Conservation (phyloP, 257 asterid genomes). For the Gynochthodes officinalis region DNA sequence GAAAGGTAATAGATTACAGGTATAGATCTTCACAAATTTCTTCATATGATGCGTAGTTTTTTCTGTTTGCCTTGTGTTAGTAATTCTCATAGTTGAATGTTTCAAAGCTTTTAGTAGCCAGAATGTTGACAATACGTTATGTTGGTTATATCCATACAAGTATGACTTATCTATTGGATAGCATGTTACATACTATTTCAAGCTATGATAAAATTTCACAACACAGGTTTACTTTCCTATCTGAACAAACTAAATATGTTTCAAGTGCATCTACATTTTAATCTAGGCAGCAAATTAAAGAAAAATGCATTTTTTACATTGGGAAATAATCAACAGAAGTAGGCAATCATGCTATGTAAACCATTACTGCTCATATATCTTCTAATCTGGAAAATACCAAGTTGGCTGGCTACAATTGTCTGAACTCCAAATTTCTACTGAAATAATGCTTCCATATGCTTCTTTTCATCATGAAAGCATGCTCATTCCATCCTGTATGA, state of each 20-base stretch:
- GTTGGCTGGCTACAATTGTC: not conserved
- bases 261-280: not conserved
- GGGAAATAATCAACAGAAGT: no score
- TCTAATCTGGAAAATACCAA: not conserved
- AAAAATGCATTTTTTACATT: not conserved
- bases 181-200: not conserved
- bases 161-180: not conserved
- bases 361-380: not conserved
- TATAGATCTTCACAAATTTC: slow-evolving; percentile 28
- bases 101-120: not conserved
- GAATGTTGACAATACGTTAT: not conserved
- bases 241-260: not conserved
- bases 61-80: not conserved
- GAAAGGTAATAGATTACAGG: slow-evolving; percentile 97
- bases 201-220: not conserved
- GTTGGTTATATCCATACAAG: not conserved
- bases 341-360: not conserved
- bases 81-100: not conserved
- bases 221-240: not conserved
- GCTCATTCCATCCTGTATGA: slow-evolving; percentile 13
- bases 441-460: not conserved
- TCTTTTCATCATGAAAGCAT: slow-evolving; percentile 10
- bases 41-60: not conserved
- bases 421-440: not conserved
- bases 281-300: not conserved